Conservation (phyloP, 2,329 filamentous ascomycete species). For the Penicillium sp. region DNA sequence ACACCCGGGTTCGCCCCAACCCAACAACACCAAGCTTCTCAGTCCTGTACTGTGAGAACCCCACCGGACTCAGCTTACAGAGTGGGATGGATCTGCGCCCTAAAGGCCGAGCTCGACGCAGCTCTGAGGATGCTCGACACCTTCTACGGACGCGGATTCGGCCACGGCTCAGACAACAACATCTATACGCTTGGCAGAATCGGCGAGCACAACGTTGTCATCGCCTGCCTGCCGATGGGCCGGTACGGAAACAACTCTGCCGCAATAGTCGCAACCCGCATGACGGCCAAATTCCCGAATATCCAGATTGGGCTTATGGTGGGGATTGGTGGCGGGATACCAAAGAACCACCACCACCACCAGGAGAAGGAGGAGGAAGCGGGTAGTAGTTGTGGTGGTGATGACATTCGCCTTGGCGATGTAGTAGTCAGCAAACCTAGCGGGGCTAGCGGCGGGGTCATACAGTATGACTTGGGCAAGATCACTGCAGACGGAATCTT, state of each 20-base stretch:
- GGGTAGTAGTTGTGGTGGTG: no score
- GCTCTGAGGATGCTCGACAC: constrained; percentile 31
- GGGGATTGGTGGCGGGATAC: constrained; percentile 33
- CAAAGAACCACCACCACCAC: not conserved
- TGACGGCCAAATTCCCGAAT: constrained; percentile 29
- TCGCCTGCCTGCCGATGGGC: constrained; percentile 29
- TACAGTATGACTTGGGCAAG: constrained; percentile 35
- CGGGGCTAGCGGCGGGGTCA: constrained; percentile 26
- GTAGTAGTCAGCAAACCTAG: constrained; percentile 28
- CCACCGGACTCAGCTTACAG: constrained; percentile 24
- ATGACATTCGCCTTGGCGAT: constrained; percentile 31
- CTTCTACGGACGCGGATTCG: constrained; percentile 18
- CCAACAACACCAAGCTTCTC: no score
- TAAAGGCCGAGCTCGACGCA: constrained; percentile 31
- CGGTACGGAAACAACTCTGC: constrained; percentile 30
- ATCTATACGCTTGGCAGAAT: constrained; percentile 34
- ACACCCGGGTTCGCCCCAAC: no score
- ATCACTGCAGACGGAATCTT: constrained; percentile 16
- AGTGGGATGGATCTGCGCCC: constrained; percentile 36
- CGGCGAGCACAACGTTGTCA: constrained; percentile 30
- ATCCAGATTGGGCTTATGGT: constrained; percentile 31
- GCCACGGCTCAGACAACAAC: constrained; percentile 26
- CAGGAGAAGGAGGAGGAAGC: no score
- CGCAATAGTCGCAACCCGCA: constrained; percentile 23
- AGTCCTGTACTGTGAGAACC: no score